Conservation (phyloP, 192 early-diverging fungal species). For the Mortierella claussenii region DNA sequence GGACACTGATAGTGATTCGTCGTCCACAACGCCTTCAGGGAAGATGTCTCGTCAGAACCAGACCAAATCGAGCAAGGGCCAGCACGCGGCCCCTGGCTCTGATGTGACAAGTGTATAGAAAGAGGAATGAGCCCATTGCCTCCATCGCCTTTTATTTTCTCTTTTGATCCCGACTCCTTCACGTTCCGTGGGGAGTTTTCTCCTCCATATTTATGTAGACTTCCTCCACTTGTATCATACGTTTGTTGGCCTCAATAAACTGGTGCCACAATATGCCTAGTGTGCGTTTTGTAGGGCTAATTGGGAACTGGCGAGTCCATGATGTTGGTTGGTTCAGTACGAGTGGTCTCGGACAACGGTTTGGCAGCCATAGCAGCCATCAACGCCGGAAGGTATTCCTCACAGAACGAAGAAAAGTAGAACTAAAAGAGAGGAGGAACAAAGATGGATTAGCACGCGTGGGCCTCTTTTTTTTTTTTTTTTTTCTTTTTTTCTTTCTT, state of each 20-base stretch:
- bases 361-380: slow-evolving; percentile 48
- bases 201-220: no score
- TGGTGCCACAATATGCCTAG: no score
- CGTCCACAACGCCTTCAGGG: not conserved
- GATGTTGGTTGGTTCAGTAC: slow-evolving; percentile 6
- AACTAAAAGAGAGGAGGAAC: slow-evolving; percentile 50
- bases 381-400: slow-evolving; percentile 63
- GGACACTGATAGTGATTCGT: slow-evolving; percentile 3
- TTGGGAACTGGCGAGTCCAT: slow-evolving; percentile 49
- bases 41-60: slow-evolving; percentile 16
- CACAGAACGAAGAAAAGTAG: slow-evolving; percentile 85
- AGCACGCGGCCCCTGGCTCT: no score
- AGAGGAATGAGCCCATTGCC: no score
- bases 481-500: not conserved
- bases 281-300: no score
- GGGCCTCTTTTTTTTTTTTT: no score
- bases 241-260: no score
- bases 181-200: no score
- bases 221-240: no score
- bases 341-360: not conserved
- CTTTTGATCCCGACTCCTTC: no score
- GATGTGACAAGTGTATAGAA: no score
- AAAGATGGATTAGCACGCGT: not conserved
- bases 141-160: no score
- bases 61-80: not conserved